phyloP scores from a whole-genome alignment of 495 filamentous ascomycete species.

The Lasiosphaeria hispida region DNA sequence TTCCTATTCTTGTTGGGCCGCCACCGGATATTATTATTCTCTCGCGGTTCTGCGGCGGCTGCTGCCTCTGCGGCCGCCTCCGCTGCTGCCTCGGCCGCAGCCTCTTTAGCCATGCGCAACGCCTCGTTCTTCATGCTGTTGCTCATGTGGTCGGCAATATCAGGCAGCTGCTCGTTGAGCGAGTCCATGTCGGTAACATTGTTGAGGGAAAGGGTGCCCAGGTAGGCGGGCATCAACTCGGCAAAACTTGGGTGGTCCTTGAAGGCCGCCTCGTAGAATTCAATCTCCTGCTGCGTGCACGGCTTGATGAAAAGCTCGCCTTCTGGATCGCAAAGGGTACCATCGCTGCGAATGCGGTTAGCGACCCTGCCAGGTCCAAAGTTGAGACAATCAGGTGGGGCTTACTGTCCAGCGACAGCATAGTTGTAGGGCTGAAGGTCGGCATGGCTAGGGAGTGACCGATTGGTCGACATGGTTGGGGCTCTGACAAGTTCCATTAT shows the following conservation, averaged over 20 bases:
- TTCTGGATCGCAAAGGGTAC: conserved; percentile 80
- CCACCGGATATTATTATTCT: conserved; percentile 29
- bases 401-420: conserved; percentile 93
- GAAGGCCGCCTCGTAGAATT: conserved; percentile 81
- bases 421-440: conserved; percentile 71
- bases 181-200: conserved; percentile 42
- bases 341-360: conserved; percentile 60
- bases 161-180: conserved; percentile 52
- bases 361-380: conserved; percentile 1
- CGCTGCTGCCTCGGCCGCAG: conserved; percentile 27
- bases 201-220: conserved; percentile 69
- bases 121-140: conserved; percentile 40
- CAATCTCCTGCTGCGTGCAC: conserved; percentile 80
- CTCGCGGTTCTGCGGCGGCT: background rate
- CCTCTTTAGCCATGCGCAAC: conserved; percentile 27
- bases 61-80: conserved; percentile 24
- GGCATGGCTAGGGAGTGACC: conserved; percentile 44
- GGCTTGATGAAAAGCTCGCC: conserved; percentile 93
- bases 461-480: conserved; percentile 28
- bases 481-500: background rate
- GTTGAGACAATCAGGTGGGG: conserved; percentile 20
- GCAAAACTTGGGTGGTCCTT: conserved; percentile 65
- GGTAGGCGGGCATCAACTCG: conserved; percentile 77
- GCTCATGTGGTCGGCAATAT: conserved; percentile 42
- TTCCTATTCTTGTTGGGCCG: conserved; percentile 47